Percentiles rank a stretch among this genome's conserved stretches.
phyloP scores from a whole-genome alignment of 2,329 filamentous ascomycete genomes.

The Venturia pyrina region DNA sequence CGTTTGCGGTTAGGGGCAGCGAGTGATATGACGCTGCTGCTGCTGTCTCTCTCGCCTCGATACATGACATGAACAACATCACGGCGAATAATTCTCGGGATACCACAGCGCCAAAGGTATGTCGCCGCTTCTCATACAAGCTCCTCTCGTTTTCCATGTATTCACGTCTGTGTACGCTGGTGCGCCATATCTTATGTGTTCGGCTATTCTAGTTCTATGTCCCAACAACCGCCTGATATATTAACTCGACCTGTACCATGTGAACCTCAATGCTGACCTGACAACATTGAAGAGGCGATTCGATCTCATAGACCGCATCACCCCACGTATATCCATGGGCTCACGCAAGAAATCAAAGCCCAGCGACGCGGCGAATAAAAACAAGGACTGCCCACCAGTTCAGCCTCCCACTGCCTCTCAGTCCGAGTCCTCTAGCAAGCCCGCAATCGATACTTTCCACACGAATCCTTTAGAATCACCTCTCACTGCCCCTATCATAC shows the following conservation, averaged over 20 bases:
- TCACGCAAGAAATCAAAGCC: slow-evolving; percentile 33
- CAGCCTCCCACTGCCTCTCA: not conserved
- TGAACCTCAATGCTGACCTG: not conserved
- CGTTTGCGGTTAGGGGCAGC: not conserved
- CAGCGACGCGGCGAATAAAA: slow-evolving; percentile 22
- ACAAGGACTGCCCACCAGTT: not conserved
- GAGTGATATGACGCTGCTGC: not conserved
- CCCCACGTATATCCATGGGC: slow-evolving; percentile 21
- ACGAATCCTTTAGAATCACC: not conserved
- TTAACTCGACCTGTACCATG: not conserved
- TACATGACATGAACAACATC: not conserved
- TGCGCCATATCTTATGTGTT: not conserved
- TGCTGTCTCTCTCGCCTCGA: not conserved
- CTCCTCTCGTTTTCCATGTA: not conserved
- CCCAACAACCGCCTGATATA: not conserved
- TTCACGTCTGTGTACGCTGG: not conserved
- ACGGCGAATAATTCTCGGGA: not conserved
- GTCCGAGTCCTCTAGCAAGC: not conserved
- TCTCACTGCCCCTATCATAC: not conserved
- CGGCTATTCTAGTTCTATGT: no score
- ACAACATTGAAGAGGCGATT: slow-evolving; percentile 12
- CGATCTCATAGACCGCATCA: slow-evolving; percentile 10
- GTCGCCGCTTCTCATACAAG: not conserved
- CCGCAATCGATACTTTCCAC: not conserved
- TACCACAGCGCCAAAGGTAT: not conserved